Conservation (phyloP, 495 filamentous ascomycete genomes). For the Usnea hakonensis region DNA sequence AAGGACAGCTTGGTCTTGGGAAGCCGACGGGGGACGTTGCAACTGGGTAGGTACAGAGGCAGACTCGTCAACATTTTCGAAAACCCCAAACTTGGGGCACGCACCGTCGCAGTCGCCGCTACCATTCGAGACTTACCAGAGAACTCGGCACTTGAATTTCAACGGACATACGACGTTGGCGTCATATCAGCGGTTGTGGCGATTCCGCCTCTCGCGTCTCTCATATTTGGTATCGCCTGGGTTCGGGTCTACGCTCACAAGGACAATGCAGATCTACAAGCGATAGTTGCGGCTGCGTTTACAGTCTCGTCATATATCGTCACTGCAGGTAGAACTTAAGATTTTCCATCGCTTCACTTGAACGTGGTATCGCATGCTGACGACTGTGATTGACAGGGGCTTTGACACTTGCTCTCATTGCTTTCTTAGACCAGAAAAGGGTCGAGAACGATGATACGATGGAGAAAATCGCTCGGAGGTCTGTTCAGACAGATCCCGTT, state of each 20-base stretch:
- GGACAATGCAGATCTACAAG: neutral
- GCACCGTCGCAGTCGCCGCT: neutral
- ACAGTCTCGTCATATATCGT: neutral
- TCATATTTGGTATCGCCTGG: neutral
- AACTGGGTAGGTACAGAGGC: neutral
- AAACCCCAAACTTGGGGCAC: neutral
- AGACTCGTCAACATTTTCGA: neutral
- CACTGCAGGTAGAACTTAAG: neutral
- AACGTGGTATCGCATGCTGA: neutral
- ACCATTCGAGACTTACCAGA: neutral
- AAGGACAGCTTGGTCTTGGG: neutral
- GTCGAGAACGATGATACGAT: neutral
- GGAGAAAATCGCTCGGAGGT: neutral
- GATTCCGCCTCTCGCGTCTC: neutral
- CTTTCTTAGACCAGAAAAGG: neutral
- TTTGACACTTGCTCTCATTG: neutral
- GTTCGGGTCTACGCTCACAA: neutral
- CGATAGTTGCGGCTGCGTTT: neutral
- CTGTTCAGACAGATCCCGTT: neutral
- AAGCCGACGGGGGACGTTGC: neutral
- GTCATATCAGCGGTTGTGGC: neutral
- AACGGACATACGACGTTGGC: neutral
- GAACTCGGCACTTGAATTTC: neutral
- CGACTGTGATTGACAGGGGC: neutral
- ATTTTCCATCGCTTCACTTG: neutral